phyloP scores from a whole-genome alignment of 148 eudicot species.

The Diospyros lotus region DNA sequence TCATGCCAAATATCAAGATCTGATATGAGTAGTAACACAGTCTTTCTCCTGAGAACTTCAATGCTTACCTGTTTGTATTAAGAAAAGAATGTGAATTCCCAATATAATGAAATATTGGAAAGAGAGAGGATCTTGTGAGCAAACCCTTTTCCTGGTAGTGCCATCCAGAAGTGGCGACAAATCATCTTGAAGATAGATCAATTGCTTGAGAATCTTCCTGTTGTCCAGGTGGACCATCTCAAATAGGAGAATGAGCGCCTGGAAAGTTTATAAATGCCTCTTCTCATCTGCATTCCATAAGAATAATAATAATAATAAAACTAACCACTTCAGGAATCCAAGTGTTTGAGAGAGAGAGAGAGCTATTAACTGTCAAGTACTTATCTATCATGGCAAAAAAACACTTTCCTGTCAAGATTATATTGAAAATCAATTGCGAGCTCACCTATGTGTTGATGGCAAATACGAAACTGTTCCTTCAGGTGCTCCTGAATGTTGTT shows the following conservation, averaged over 20 bases:
- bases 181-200: conserved; percentile 64
- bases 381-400: neutral
- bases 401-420: neutral
- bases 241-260: conserved; percentile 52
- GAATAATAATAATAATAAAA: neutral
- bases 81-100: neutral
- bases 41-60: conserved; percentile 66
- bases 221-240: conserved; percentile 73
- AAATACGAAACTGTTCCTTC: conserved; percentile 49
- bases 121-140: conserved; percentile 7
- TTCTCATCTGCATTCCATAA: conserved; percentile 59
- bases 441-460: conserved; percentile 76
- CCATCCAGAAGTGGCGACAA: conserved; percentile 56
- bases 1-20: conserved; percentile 59
- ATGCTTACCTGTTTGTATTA: conserved; percentile 47
- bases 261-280: conserved; percentile 58
- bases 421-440: neutral
- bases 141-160: conserved; percentile 46
- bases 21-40: conserved; percentile 68
- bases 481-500: conserved; percentile 72
- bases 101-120: neutral
- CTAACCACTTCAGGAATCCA: neutral
- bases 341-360: neutral
- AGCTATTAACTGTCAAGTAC: neutral
- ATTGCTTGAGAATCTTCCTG: conserved; percentile 51